phyloP scores from a whole-genome alignment of 2,329 filamentous ascomycete genomes.

The Colletotrichum chlorophyti region DNA sequence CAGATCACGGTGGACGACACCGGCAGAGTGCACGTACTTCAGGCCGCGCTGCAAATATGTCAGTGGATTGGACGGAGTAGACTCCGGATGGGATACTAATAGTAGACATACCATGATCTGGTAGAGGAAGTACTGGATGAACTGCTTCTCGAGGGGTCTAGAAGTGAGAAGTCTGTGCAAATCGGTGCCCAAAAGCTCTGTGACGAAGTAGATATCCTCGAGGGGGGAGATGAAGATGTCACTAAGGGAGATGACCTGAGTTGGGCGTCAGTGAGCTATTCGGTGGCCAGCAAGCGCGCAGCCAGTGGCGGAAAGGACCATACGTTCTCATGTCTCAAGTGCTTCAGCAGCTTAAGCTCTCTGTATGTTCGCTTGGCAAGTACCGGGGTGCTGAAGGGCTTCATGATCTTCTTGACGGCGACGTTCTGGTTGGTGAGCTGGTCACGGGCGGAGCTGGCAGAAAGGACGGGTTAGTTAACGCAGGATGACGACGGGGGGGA shows the following conservation, averaged over 20 bases:
- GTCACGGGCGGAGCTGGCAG: constrained; percentile 86
- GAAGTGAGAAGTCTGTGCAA: constrained; percentile 95
- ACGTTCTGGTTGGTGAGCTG: constrained; percentile 97
- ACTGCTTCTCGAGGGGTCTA: constrained; percentile 96
- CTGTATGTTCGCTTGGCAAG: constrained; percentile 97
- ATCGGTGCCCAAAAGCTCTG: constrained; percentile 95
- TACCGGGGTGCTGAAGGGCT: constrained; percentile 99
- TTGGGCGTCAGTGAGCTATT: constrained; percentile 31
- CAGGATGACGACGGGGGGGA: constrained; percentile 4
- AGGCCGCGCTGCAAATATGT: constrained; percentile 74
- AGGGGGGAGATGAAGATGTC: constrained; percentile 99
- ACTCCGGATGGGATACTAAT: neutral
- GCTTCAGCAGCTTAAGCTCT: constrained; percentile 96
- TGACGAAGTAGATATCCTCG: constrained; percentile 99
- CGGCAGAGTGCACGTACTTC: constrained; percentile 99
- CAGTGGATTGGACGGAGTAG: constrained; percentile 13
- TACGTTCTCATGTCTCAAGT: constrained; percentile 96
- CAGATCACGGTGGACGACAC: constrained; percentile 95
- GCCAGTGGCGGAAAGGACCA: constrained; percentile 25
- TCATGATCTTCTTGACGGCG: constrained; percentile 99
- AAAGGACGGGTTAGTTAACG: constrained; percentile 28
- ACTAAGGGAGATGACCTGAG: constrained; percentile 92
- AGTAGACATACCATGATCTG: constrained; percentile 85
- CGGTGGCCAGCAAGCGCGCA: neutral
- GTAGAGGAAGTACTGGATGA: constrained; percentile 99